Evolutionary conservation across 805 yeast genomes (phyloP).

Genomic region (Nakazawaea ernobii): DNA sequence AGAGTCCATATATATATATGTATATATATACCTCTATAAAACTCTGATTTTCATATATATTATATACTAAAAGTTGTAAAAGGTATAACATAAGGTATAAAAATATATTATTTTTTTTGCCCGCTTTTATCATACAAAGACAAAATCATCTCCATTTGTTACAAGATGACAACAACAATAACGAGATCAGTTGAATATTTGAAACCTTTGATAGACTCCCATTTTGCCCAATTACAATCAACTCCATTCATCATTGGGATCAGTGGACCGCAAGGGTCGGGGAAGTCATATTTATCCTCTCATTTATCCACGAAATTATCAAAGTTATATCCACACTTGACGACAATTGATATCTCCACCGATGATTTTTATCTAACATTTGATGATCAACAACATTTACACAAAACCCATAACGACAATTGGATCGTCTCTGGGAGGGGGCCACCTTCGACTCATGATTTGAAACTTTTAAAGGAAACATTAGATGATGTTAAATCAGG

Average conservation of each 20-base stretch:
- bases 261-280: conserved; percentile 78
- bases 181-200: conserved; percentile 22
- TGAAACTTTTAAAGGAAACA: conserved; percentile 33
- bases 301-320: conserved; percentile 31
- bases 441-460: conserved; percentile 90
- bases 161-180: conserved; percentile 15
- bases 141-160: background rate
- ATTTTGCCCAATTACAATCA: conserved; percentile 13
- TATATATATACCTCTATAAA: no score
- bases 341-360: conserved; percentile 53
- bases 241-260: conserved; percentile 43
- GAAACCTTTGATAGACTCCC: conserved; percentile 20
- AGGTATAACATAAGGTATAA: no score
- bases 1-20: conserved; percentile 14
- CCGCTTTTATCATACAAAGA: no score
- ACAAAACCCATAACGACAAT: conserved; percentile 36
- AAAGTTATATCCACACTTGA: conserved; percentile 28
- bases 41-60: no score
- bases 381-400: conserved; percentile 48
- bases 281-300: conserved; percentile 55
- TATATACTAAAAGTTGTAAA: background rate
- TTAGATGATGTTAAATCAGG: conserved; percentile 26
- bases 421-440: conserved; percentile 70
- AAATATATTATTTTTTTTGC: no score
- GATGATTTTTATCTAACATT: conserved; percentile 83